These are phyloP conservation scores for Candida mesenterica DNA, from an alignment of 1,139 yeast species.

Conservation along the genomic window DNA sequence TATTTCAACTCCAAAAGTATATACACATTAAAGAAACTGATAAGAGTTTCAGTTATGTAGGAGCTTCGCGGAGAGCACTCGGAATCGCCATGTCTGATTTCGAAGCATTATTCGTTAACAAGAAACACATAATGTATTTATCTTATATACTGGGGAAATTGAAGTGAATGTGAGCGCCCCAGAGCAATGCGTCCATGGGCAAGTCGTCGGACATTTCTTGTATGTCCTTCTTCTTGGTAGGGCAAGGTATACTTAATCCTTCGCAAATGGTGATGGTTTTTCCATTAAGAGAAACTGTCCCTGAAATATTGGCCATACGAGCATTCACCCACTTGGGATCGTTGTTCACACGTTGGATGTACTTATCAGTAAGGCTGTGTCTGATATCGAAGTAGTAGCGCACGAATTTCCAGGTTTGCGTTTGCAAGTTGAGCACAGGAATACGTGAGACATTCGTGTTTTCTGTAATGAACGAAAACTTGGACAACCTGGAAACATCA, in stretches of 20 bases:
- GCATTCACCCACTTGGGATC: slow-evolving; percentile 30
- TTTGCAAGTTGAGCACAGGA: slow-evolving; percentile 37
- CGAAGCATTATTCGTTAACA: too few species aligned
- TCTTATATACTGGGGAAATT: too few species aligned
- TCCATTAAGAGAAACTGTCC: slow-evolving; percentile 35
- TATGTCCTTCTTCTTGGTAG: slow-evolving; percentile 30
- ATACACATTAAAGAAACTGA: neutral
- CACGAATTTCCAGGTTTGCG: slow-evolving; percentile 45
- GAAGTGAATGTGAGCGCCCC: slow-evolving; percentile 40
- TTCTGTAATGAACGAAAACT: slow-evolving; percentile 29
- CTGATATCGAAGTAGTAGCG: slow-evolving; percentile 34
- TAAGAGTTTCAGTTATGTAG: too few species aligned
- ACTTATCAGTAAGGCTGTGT: slow-evolving; percentile 22
- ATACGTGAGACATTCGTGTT: slow-evolving; percentile 34
- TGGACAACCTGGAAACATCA: slow-evolving; percentile 36
- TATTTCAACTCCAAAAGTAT: neutral
- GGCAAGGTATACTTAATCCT: slow-evolving; percentile 34
- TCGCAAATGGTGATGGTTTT: slow-evolving; percentile 39
- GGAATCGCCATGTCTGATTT: too few species aligned
- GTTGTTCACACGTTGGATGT: slow-evolving; percentile 22
- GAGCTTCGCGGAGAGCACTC: too few species aligned
- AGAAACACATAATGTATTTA: too few species aligned
- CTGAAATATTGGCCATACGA: slow-evolving; percentile 32
- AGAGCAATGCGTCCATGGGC: slow-evolving; percentile 24
- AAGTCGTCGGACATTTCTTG: slow-evolving; percentile 19